A percentile compares a stretch with the other conserved stretches of the same genome.
phyloP scores from a whole-genome alignment of 768 basidiomycete species.

The Scleroderma bovista region DNA sequence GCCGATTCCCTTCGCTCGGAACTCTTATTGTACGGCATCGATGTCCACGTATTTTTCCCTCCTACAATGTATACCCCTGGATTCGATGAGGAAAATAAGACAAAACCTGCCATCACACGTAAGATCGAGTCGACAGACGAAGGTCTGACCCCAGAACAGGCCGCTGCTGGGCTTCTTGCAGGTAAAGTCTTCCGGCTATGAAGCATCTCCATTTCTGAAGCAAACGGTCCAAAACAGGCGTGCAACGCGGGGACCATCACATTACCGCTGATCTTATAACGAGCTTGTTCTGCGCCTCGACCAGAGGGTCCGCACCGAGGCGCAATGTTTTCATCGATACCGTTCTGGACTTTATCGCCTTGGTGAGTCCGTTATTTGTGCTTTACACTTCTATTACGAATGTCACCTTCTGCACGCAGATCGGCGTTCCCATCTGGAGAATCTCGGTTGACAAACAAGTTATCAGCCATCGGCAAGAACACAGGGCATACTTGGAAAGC shows the following conservation, averaged over 20 bases:
- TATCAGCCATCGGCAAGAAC: conserved; percentile 40
- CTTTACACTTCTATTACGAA: not conserved
- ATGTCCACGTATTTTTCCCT: conserved; percentile 79
- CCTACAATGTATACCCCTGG: conserved; percentile 77
- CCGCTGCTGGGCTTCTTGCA: conserved; percentile 52
- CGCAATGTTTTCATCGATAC: conserved; percentile 57
- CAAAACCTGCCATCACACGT: conserved; percentile 68
- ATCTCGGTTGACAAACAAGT: conserved; percentile 44
- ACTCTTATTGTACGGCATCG: conserved; percentile 68
- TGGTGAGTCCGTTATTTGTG: conserved; percentile 30
- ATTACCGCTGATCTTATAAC: conserved; percentile 71
- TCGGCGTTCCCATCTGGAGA: conserved; percentile 50
- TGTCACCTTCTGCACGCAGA: conserved; percentile 23
- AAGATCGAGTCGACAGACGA: conserved; percentile 74
- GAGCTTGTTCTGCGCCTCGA: conserved; percentile 59
- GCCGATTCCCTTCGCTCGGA: conserved; percentile 82
- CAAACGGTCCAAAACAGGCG: conserved; percentile 36
- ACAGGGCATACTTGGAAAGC: conserved; percentile 37
- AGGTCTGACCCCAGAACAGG: conserved; percentile 56
- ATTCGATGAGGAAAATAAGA: conserved; percentile 66
- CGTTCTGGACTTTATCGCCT: conserved; percentile 36
- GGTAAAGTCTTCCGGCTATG: conserved; percentile 34
- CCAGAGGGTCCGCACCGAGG: conserved; percentile 55
- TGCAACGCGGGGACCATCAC: conserved; percentile 64
- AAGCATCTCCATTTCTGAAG: no score